A percentile compares a stretch with the other conserved stretches of the same genome.
phyloP scores from a whole-genome alignment of 2,329 filamentous ascomycete species.

The Rutstroemia sp. region DNA sequence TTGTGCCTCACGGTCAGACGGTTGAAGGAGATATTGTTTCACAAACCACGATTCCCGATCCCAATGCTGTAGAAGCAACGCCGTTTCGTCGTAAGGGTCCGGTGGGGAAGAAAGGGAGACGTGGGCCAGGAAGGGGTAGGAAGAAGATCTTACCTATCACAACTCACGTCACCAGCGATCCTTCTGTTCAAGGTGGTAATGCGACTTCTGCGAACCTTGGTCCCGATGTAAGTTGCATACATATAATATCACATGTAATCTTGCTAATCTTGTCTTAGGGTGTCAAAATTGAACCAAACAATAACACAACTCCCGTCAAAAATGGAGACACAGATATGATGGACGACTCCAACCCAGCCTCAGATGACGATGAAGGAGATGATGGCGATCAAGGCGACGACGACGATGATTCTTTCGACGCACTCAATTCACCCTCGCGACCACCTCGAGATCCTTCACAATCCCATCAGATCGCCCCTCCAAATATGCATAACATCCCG shows the following conservation, averaged over 20 bases:
- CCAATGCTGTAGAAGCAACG: slow-evolving; percentile 45
- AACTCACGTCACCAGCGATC: slow-evolving; percentile 15
- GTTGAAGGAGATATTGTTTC: slow-evolving; percentile 76
- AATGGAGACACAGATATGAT: slow-evolving; percentile 29
- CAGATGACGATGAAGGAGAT: slow-evolving; percentile 26
- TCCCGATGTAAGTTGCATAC: slow-evolving; percentile 20
- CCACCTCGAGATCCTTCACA: slow-evolving; percentile 13
- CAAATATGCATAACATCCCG: slow-evolving; percentile 6
- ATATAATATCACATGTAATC: background rate
- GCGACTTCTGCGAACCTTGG: slow-evolving; percentile 7
- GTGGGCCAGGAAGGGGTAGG: slow-evolving; percentile 69
- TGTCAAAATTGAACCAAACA: slow-evolving; percentile 21
- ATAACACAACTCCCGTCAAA: slow-evolving; percentile 9
- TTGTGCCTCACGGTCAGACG: slow-evolving; percentile 69
- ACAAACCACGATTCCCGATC: slow-evolving; percentile 52
- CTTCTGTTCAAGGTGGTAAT: slow-evolving; percentile 9
- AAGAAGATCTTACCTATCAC: slow-evolving; percentile 46
- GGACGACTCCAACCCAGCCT: slow-evolving; percentile 24
- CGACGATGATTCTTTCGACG: slow-evolving; percentile 36
- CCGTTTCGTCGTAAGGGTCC: slow-evolving; percentile 50
- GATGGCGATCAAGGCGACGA: slow-evolving; percentile 35
- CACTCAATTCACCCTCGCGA: slow-evolving; percentile 27
- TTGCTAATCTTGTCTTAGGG: slow-evolving; percentile 15
- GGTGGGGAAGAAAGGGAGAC: slow-evolving; percentile 63
- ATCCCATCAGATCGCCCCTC: slow-evolving; percentile 6